phyloP scores from a whole-genome alignment of 2,329 filamentous ascomycete species.

The Teratosphaeria viscida region DNA sequence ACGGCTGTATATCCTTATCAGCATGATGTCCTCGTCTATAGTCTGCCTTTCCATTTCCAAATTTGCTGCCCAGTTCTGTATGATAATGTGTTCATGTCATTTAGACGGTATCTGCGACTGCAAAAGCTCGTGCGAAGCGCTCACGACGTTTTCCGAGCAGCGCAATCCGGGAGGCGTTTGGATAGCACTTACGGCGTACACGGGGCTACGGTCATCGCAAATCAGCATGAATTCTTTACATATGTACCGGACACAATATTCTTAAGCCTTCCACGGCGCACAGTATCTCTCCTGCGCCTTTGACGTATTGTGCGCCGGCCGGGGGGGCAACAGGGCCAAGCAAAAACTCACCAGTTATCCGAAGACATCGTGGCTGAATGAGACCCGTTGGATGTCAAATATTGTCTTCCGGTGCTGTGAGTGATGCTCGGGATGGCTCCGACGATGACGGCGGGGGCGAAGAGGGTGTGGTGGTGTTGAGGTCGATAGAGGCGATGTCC shows the following conservation, averaged over 20 bases:
- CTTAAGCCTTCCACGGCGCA: not conserved
- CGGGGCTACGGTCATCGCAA: slow-evolving; percentile 55
- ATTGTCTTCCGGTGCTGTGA: not conserved
- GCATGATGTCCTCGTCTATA: not conserved
- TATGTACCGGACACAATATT: not conserved
- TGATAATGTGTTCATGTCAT: not conserved
- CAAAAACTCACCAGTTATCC: slow-evolving; percentile 58
- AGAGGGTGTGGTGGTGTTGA: not conserved
- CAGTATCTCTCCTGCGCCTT: not conserved
- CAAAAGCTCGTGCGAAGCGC: not conserved
- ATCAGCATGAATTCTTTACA: slow-evolving; percentile 11
- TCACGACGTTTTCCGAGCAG: not conserved
- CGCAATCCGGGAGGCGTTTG: not conserved
- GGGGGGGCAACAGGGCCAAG: not conserved
- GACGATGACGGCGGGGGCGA: not conserved
- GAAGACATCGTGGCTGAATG: slow-evolving; percentile 54
- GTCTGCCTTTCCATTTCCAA: not conserved
- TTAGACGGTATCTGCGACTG: not conserved
- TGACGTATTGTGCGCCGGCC: not conserved
- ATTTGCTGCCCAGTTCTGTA: not conserved
- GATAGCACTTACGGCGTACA: slow-evolving; percentile 84
- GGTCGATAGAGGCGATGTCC: not conserved
- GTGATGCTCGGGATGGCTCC: not conserved
- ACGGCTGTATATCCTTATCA: slow-evolving; percentile 46
- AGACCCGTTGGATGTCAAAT: not conserved